Evolutionary conservation across 2,329 filamentous ascomycete genomes (phyloP), one percentile per base, ranked within the genome.

Genomic region (Myriangium duriaei): DNA sequence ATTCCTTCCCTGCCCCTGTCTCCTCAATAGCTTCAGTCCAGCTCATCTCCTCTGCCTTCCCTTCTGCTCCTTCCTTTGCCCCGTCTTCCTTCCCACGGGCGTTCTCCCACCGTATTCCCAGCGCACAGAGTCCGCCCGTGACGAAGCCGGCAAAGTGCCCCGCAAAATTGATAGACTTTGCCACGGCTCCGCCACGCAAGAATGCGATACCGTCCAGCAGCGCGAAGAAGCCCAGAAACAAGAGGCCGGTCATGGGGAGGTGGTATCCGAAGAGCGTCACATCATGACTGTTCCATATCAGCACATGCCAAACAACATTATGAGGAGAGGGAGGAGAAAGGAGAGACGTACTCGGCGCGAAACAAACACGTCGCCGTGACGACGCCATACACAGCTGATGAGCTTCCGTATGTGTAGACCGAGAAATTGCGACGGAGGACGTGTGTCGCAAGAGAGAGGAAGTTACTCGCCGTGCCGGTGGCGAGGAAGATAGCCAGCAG

Each of bases 401-500:
- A 81, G 1, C 76, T 76, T n/a, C 81, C 81, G 7, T 81, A 62
- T 2, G 72, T 71, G 26, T 75, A 68, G 9, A 62, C 53, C 29
- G 53, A 54, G 34, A 69, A 60, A 15, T 60, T 53, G 11, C 61
- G 57, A 11, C 53, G 46, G 2, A 69, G 42, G 16, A 71, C 64
- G 37, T 63, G 60, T 15, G 54, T 56, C 5, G 56, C 48, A 42
- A 85, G 60, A 31, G 72, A 74, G n/a, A 65, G 61, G 43, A 77
- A 67, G 42, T 72, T 74, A 6, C 72, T 74, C 2, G 74, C 30
- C 1, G 67, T 63, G 37, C 78, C 79, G 5, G 68, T 67, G 5
- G 67, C 61, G 19, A 80, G 45, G 55, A 79, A 83, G 19, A 82
- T 59, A n/a, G 76, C 70, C 13, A 85, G 59, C 58, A 85, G 84